A percentile compares a stretch with the other conserved stretches of the same genome.
Conservation (phyloP, 1,284 basidiomycete species). For the Leccinum pallidistipes region DNA sequence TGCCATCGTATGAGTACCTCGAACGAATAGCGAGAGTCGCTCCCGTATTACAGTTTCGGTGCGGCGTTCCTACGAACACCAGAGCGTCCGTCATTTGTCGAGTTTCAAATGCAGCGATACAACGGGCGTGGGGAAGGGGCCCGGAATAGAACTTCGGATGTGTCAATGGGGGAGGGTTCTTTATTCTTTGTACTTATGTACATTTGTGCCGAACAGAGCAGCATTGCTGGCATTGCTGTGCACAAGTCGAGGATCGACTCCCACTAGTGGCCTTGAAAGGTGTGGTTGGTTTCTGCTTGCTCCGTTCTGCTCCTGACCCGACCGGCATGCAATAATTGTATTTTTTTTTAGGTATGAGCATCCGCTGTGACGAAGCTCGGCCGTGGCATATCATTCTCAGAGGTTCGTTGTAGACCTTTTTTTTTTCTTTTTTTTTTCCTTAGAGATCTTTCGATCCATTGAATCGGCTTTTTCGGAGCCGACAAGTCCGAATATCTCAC, state of each 20-base stretch:
- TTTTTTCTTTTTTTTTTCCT: background rate
- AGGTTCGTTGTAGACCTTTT: constrained; percentile 50
- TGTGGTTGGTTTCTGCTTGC: too few relatives aligned
- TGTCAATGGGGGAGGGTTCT: background rate
- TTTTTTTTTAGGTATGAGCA: too few relatives aligned
- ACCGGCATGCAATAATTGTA: too few relatives aligned
- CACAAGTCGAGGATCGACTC: too few relatives aligned
- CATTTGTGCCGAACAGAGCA: background rate
- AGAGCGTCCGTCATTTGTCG: background rate
- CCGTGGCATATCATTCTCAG: constrained; percentile 77
- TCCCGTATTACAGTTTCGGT: background rate
- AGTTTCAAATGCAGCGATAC: background rate
- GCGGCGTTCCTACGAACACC: background rate
- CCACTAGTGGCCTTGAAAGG: too few relatives aligned
- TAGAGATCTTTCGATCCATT: background rate
- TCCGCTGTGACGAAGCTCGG: too few relatives aligned
- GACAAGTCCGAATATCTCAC: constrained; percentile 14
- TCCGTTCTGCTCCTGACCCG: too few relatives aligned
- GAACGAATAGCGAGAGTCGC: background rate
- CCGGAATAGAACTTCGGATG: background rate
- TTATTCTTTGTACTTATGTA: background rate
- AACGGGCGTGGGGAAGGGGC: background rate
- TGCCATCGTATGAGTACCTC: background rate
- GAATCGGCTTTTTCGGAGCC: constrained; percentile 4
- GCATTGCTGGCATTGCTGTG: too few relatives aligned